Evolutionary conservation across 768 basidiomycete genomes (phyloP).

Genomic region (Mycena crocata): DNA sequence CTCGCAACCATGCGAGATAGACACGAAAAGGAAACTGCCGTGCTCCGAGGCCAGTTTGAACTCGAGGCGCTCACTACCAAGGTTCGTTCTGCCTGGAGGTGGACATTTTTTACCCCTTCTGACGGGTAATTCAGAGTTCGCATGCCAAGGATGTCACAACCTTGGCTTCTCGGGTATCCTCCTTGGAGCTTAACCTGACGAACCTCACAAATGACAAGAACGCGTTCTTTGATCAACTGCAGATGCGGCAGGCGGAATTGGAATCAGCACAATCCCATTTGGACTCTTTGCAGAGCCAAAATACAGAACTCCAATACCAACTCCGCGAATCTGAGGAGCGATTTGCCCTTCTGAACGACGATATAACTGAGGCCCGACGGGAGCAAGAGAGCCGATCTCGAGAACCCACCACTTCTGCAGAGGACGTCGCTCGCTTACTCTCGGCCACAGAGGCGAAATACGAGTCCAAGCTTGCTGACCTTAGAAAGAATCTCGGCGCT

Average conservation of each 20-base stretch:
- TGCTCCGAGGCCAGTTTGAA: slow-evolving; percentile 78
- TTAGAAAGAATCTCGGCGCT: slow-evolving; percentile 69
- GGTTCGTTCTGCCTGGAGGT: slow-evolving; percentile 55
- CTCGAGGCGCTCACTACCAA: slow-evolving; percentile 79
- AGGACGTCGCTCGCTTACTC: slow-evolving; percentile 79
- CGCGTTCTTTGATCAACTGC: slow-evolving; percentile 85
- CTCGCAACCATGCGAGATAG: slow-evolving; percentile 67
- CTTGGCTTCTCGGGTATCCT: slow-evolving; percentile 54
- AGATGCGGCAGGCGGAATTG: slow-evolving; percentile 88
- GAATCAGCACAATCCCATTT: slow-evolving; percentile 85
- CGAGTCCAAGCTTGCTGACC: slow-evolving; percentile 79
- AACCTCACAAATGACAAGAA: slow-evolving; percentile 81
- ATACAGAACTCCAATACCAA: slow-evolving; percentile 88
- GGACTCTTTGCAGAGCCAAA: slow-evolving; percentile 80
- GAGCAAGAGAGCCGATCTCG: slow-evolving; percentile 63
- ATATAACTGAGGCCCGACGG: slow-evolving; percentile 71
- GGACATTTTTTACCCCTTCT: no score
- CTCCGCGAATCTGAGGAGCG: slow-evolving; percentile 85
- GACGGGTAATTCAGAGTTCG: slow-evolving; percentile 58
- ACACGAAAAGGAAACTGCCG: slow-evolving; percentile 79
- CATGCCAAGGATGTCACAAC: slow-evolving; percentile 76
- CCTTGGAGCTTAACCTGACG: slow-evolving; percentile 78
- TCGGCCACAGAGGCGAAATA: slow-evolving; percentile 81
- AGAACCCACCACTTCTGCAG: slow-evolving; percentile 61
- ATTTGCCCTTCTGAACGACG: slow-evolving; percentile 75